phyloP scores from a whole-genome alignment of 2,329 filamentous ascomycete species.

The Exophiala sp. region DNA sequence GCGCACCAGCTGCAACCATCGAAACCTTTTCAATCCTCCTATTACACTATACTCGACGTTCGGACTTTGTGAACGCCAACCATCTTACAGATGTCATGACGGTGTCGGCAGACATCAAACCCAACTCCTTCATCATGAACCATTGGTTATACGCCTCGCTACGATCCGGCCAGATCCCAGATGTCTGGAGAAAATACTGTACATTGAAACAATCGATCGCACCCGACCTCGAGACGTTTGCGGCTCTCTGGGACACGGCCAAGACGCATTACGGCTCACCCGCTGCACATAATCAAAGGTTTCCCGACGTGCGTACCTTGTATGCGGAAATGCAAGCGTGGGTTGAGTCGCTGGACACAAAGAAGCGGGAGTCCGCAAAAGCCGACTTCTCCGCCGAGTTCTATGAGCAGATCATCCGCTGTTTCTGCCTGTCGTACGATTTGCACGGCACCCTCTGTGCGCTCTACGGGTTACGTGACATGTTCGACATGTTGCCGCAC shows the following conservation, averaged over 20 bases:
- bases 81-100: conserved; percentile 58
- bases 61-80: conserved; percentile 53
- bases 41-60: conserved; percentile 62
- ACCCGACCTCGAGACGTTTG: conserved; percentile 64
- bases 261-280: conserved; percentile 46
- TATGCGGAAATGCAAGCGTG: conserved; percentile 48
- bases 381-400: conserved; percentile 44
- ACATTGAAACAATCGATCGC: conserved; percentile 48
- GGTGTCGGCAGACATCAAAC: conserved; percentile 54
- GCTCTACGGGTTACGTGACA: conserved; percentile 41
- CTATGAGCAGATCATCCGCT: conserved; percentile 49
- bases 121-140: conserved; percentile 72
- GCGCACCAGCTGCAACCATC: conserved; percentile 56
- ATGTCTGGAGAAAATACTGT: conserved; percentile 53
- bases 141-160: conserved; percentile 65
- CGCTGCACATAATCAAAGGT: conserved; percentile 43
- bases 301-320: conserved; percentile 42
- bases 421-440: conserved; percentile 48
- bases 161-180: conserved; percentile 50
- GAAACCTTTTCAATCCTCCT: conserved; percentile 75
- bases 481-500: conserved; percentile 44
- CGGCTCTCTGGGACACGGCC: conserved; percentile 56
- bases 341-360: conserved; percentile 34
- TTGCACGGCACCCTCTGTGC: conserved; percentile 46
- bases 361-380: conserved; percentile 30